Base-by-base conservation (phyloP, 768 basidiomycete species). In the Boletus edulis region DNA sequence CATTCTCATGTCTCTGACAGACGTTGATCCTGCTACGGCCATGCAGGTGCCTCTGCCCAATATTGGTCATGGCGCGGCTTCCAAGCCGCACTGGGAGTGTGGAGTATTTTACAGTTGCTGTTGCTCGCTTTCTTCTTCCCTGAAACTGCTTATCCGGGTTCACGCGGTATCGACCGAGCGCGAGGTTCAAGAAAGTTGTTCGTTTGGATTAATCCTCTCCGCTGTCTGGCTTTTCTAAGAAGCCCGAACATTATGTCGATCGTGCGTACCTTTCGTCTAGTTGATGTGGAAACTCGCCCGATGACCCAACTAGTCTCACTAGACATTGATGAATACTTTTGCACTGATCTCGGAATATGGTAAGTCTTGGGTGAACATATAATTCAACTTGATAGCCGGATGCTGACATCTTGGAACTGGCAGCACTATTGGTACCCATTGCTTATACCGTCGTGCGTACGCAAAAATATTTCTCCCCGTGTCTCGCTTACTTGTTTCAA, bases 21-120 rank as follows among this genome's bases (percentile, higher is more conserved):
- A 43, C 13, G 4, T n/a, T 50, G 52, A 56, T 48, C 17, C 38
- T 22, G 24, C 47, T 39, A 20, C 34, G 24, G 2, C 1, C 18
- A 20, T 51, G 15, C 10, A 81, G 82, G 82, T 14, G 49, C 77
- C 27, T 72, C 77, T 0, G 76, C 86, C 0, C 73, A 85, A 49
- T 86, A 85, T 57, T 76, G 76, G 34, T 87, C 87, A 0, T 90
- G 88, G 87, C 78, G 87, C 0, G 57, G 75, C 4, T 79, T 86
- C 67, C 86, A 89, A 62, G 62, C 69, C 9, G 60, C 62, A 0
- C 54, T 89, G 1, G 79, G 77, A 3, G 37, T 74, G 0, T 65
- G 72, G 38, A 79, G 78, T 3, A 37, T 79, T 0, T 14, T 76
- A 1, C 70, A 74, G 2, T 72, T 81, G 35, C 8, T 77, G 7